A percentile compares a stretch with the other conserved stretches of the same genome.
These are phyloP conservation scores for Pleurotus tuoliensis DNA, from an alignment of 768 basidiomycete species.

Conservation along the genomic window DNA sequence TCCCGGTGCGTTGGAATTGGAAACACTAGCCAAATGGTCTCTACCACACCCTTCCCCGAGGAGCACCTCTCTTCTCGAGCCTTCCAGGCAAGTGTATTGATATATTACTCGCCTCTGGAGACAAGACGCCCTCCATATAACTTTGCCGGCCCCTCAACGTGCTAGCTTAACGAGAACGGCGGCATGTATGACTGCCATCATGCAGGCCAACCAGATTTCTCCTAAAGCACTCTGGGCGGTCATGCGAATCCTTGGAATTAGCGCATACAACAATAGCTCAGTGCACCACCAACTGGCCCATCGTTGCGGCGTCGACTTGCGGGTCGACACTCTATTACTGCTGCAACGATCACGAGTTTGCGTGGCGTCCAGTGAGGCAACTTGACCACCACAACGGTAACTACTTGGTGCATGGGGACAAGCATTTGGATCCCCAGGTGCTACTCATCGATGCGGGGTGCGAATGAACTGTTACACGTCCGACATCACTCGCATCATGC, in stretches of 20 bases:
- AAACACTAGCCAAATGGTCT: conserved; percentile 55
- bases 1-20: conserved; percentile 41
- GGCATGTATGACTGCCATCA: conserved; percentile 71
- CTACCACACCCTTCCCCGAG: conserved; percentile 61
- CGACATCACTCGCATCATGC: conserved; percentile 76
- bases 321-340: conserved; percentile 94
- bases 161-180: conserved; percentile 77
- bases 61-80: conserved; percentile 43
- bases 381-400: conserved; percentile 49
- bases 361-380: conserved; percentile 70
- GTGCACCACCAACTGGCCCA: conserved; percentile 89
- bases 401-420: conserved; percentile 36
- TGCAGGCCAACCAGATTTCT: conserved; percentile 80
- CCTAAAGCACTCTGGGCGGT: conserved; percentile 87
- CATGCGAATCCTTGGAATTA: conserved; percentile 81
- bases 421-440: conserved; percentile 58
- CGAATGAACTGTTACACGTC: conserved; percentile 60
- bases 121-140: conserved; percentile 38
- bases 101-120: conserved; percentile 27
- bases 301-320: conserved; percentile 82
- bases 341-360: conserved; percentile 85
- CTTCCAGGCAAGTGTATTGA: conserved; percentile 40
- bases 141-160: conserved; percentile 71
- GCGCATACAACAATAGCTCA: conserved; percentile 40
- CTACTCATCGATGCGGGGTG: conserved; percentile 94